Base-by-base conservation (phyloP, 345 rosid genomes). In the Geranium rotundifolium region DNA sequence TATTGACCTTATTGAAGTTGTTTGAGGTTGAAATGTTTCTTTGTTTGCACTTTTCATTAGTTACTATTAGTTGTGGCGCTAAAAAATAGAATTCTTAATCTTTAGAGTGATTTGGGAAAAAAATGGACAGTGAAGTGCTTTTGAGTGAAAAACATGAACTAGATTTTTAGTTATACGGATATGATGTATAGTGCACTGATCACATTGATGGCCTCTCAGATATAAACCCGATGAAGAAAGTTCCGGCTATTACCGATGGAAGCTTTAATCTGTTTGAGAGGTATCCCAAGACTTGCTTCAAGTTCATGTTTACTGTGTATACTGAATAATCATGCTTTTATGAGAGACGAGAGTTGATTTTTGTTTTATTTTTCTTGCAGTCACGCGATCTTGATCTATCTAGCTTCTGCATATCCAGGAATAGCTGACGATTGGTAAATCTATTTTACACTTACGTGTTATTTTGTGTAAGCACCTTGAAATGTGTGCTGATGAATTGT, bases 231-330 rank as follows among this genome's bases (percentile, higher is more conserved):
- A 67, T 85, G 84, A 57, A 69, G 55, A 70, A 81, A 63, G 84
- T 91, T 62, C 98, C 96, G 1, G 84, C 85, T 54, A 82, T 89
- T 52, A 77, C 82, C 64, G 96, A 91, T 74, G 98, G 92, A 59
- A 79, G 81, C 55, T 77, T 89, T 73, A 84, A 80, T 80, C 85
- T 89, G 54, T 91, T 80, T 58, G 98, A 91, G 81, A 91, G 98
- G 98, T 89, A 75, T 29, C 59, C 59, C 0, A 17, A 27, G 10
- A 46, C 52, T 10, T 46, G 12, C 27, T 46, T 46, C 10, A 46
- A 46, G 52, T 46, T 7, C 3, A 10, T 12, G 52, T 46, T 46
- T 46, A 3, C 10, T 46, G 52, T 46, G 3, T 9, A 46, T 46
- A 34, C 41, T 34, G 41, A 1, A 0, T 23, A 23, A 23, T 34